A percentile compares a stretch with the other conserved stretches of the same genome.
These are phyloP conservation scores for Trypanosoma vivax DNA, from an alignment of 208 protist genomes.

Conservation along the genomic window DNA sequence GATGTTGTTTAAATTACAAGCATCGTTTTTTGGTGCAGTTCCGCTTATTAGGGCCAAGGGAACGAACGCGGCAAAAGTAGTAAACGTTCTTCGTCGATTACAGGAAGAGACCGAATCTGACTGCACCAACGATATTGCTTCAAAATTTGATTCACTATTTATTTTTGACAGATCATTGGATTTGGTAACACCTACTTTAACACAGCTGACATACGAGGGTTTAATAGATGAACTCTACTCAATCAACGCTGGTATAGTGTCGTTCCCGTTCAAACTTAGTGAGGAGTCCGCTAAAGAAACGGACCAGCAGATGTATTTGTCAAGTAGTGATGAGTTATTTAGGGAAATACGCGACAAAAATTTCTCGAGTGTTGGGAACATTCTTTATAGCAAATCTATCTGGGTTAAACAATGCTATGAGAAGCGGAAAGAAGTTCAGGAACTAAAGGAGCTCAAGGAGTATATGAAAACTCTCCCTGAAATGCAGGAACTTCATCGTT, in stretches of 20 bases:
- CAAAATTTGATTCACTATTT: conserved; percentile 63
- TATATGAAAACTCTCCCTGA: conserved; percentile 83
- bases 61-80: conserved; percentile 41
- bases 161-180: conserved; percentile 82
- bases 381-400: conserved; percentile 77
- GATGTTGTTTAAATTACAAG: conserved; percentile 82
- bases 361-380: conserved; percentile 58
- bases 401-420: conserved; percentile 87
- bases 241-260: conserved; percentile 45
- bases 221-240: conserved; percentile 81
- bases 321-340: conserved; percentile 65
- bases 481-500: conserved; percentile 79
- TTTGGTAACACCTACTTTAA: conserved; percentile 76
- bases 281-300: conserved; percentile 29
- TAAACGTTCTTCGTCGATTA: conserved; percentile 59
- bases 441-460: conserved; percentile 82
- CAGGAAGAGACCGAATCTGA: conserved; percentile 62
- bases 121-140: conserved; percentile 37
- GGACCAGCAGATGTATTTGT: conserved; percentile 31
- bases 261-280: conserved; percentile 66
- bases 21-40: conserved; percentile 51
- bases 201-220: conserved; percentile 88
- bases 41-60: conserved; percentile 57
- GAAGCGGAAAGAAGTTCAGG: conserved; percentile 69
- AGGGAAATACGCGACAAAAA: conserved; percentile 74